A percentile compares a stretch with the other conserved stretches of the same genome.
phyloP scores from a whole-genome alignment of 2,329 filamentous ascomycete species.

The Botrytis byssoidea region DNA sequence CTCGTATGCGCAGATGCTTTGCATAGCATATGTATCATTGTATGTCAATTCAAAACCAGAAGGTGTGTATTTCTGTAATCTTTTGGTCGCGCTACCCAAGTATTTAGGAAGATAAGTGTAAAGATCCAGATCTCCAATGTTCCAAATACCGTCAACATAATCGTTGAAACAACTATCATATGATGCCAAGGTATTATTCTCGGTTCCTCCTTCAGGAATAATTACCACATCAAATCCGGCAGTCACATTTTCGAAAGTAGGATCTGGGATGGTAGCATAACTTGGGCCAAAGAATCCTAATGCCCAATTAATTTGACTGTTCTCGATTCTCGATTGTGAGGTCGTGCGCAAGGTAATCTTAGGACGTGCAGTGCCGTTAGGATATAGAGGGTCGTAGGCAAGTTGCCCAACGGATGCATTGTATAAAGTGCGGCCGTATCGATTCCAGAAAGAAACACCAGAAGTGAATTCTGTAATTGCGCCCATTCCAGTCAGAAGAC shows the following conservation, averaged over 20 bases:
- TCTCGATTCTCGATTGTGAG: slow-evolving; percentile 52
- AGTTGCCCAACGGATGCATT: slow-evolving; percentile 49
- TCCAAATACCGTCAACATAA: slow-evolving; percentile 26
- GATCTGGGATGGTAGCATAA: slow-evolving; percentile 42
- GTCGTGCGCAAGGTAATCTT: slow-evolving; percentile 55
- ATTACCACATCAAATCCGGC: slow-evolving; percentile 49
- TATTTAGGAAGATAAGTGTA: slow-evolving; percentile 49
- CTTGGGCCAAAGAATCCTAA: slow-evolving; percentile 53
- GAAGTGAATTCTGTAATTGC: slow-evolving; percentile 50
- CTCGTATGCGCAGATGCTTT: slow-evolving; percentile 56
- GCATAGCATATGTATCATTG: slow-evolving; percentile 52
- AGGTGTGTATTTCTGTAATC: slow-evolving; percentile 49
- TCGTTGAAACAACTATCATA: slow-evolving; percentile 51
- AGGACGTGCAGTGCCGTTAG: slow-evolving; percentile 47
- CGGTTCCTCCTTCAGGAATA: slow-evolving; percentile 49
- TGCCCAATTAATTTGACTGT: slow-evolving; percentile 53
- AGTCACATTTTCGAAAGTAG: slow-evolving; percentile 43
- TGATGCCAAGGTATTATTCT: slow-evolving; percentile 53
- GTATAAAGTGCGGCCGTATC: slow-evolving; percentile 53
- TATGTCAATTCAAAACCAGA: slow-evolving; percentile 48
- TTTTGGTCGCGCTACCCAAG: slow-evolving; percentile 45
- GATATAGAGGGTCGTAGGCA: slow-evolving; percentile 47
- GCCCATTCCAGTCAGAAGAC: slow-evolving; percentile 49
- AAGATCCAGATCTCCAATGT: slow-evolving; percentile 44
- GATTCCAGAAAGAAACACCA: slow-evolving; percentile 53